phyloP scores from a whole-genome alignment of 495 filamentous ascomycete genomes.

The Neurospora terricola region DNA sequence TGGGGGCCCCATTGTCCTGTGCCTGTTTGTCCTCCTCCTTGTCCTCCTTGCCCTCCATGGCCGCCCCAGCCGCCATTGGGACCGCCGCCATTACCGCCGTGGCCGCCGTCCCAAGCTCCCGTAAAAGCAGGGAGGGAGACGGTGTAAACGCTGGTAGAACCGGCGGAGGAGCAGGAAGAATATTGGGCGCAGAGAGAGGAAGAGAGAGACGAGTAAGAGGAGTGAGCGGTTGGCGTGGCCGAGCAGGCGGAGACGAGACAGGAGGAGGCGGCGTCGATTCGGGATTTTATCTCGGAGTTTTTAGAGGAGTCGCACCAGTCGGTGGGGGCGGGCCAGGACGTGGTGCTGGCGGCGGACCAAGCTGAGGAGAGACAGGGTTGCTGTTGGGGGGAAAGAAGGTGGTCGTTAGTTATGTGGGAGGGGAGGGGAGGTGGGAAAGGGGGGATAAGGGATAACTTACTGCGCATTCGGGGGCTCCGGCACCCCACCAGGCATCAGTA shows the following conservation, averaged over 20 bases:
- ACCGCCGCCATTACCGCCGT: constrained; percentile 9
- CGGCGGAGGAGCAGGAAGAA: constrained; percentile 27
- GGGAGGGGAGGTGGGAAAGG: not conserved
- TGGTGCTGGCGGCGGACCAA: constrained; percentile 20
- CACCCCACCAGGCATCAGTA: constrained; percentile 30
- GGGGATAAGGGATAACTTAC: constrained; percentile 17
- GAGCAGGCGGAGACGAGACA: constrained; percentile 31
- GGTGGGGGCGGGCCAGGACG: constrained; percentile 34
- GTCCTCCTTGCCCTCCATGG: not conserved
- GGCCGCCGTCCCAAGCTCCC: constrained; percentile 26
- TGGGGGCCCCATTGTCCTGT: not conserved
- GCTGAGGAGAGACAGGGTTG: constrained; percentile 35
- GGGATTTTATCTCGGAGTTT: not conserved
- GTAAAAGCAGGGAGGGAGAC: constrained; percentile 30
- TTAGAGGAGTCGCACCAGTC: constrained; percentile 30
- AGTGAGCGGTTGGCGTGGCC: constrained; percentile 27
- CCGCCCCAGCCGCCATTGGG: too few relatives aligned
- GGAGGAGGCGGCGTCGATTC: constrained; percentile 13
- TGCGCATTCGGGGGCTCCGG: constrained; percentile 33
- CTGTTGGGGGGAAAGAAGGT: constrained; percentile 3
- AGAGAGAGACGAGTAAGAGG: constrained; percentile 31
- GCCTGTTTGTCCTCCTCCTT: not conserved
- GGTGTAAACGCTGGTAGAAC: constrained; percentile 32
- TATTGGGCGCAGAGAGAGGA: constrained; percentile 30
- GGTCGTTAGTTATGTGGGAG: not conserved